phyloP scores from a whole-genome alignment of 805 yeast species.

The Candida jianshihensis region DNA sequence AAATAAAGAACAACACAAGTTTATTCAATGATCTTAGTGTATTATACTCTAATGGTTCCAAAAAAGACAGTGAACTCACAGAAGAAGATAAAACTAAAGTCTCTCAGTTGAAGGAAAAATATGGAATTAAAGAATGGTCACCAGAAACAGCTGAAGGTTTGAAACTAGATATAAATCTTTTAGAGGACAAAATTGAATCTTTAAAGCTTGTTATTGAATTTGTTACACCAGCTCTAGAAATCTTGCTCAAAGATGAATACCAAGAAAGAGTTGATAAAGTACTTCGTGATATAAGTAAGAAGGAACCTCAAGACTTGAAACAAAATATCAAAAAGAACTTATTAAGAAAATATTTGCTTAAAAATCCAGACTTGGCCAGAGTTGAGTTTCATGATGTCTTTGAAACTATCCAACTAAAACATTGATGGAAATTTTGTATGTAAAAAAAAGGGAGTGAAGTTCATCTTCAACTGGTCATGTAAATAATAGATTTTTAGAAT shows the following conservation, averaged over 20 bases:
- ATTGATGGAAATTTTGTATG: not conserved
- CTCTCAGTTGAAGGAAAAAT: slow-evolving; percentile 34
- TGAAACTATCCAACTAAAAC: slow-evolving; percentile 9
- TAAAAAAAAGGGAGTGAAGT: too few relatives aligned
- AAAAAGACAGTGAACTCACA: slow-evolving; percentile 22
- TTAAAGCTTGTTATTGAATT: slow-evolving; percentile 27
- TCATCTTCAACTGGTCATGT: too few relatives aligned
- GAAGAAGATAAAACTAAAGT: slow-evolving; percentile 32
- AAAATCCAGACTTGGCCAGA: slow-evolving; percentile 19
- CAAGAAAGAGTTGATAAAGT: slow-evolving; percentile 31
- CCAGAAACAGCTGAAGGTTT: slow-evolving; percentile 31
- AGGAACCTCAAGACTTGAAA: slow-evolving; percentile 35
- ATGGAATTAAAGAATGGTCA: slow-evolving; percentile 41
- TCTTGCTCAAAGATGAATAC: slow-evolving; percentile 29
- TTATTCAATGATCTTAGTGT: slow-evolving; percentile 27
- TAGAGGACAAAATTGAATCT: slow-evolving; percentile 23
- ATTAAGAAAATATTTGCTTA: slow-evolving; percentile 54
- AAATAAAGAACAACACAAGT: slow-evolving; percentile 20
- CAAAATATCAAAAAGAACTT: slow-evolving; percentile 62
- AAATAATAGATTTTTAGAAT: too few relatives aligned
- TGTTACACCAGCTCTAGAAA: slow-evolving; percentile 29
- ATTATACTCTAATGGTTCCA: slow-evolving; percentile 18
- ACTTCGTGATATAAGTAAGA: slow-evolving; percentile 27
- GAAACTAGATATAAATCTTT: slow-evolving; percentile 29
- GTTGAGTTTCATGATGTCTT: slow-evolving; percentile 15